These are phyloP conservation scores for Colletotrichum tamarilloi DNA, from an alignment of 2,329 filamentous ascomycete genomes.

Conservation along the genomic window DNA sequence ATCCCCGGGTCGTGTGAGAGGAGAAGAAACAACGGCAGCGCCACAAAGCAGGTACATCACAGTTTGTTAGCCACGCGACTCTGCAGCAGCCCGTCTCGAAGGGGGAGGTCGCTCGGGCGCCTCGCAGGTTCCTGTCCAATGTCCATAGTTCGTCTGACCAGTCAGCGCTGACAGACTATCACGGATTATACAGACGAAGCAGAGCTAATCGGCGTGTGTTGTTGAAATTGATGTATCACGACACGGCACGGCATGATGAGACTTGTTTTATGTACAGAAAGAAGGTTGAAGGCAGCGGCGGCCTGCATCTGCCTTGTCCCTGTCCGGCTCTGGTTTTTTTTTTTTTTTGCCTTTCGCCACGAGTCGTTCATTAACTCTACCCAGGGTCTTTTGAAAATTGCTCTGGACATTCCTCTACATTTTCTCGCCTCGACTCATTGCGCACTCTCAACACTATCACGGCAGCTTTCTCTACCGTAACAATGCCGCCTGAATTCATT, in stretches of 20 bases:
- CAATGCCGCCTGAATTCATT: not conserved
- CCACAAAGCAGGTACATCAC: slow-evolving; percentile 33
- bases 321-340: not conserved
- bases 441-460: not conserved
- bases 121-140: not conserved
- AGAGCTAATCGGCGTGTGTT: not conserved
- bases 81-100: slow-evolving; percentile 29
- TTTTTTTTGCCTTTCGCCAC: slow-evolving; percentile 1
- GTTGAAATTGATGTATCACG: not conserved
- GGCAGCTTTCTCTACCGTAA: not conserved
- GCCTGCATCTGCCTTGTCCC: slow-evolving; percentile 16
- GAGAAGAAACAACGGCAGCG: slow-evolving; percentile 23
- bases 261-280: slow-evolving; percentile 28
- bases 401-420: not conserved
- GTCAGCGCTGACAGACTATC: not conserved
- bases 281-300: not conserved
- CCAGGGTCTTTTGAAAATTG: slow-evolving; percentile 6
- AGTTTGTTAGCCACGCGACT: slow-evolving; percentile 30
- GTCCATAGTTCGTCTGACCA: not conserved
- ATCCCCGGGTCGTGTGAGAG: slow-evolving; percentile 23
- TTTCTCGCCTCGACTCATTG: not conserved
- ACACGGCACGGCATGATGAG: slow-evolving; percentile 6
- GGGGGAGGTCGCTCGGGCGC: slow-evolving; percentile 1
- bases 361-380: slow-evolving; percentile 10
- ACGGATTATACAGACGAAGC: not conserved